A percentile compares a stretch with the other conserved stretches of the same genome.
These are phyloP conservation scores for Cercis canadensis DNA, from an alignment of 306 rosid genomes.

Conservation along the genomic window DNA sequence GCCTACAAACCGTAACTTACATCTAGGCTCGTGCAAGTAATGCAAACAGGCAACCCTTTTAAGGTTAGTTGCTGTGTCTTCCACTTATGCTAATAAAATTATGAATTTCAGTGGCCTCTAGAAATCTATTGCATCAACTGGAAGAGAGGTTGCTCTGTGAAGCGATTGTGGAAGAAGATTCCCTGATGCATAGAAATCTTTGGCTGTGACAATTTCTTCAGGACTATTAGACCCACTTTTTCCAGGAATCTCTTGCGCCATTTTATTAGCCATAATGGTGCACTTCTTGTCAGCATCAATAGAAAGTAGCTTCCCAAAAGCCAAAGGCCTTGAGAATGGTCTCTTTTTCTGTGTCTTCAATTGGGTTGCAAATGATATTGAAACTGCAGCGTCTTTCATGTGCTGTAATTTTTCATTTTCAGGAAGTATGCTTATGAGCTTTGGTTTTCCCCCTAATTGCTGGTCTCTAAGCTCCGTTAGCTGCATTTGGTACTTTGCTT, in stretches of 20 bases:
- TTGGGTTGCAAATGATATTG: conserved; percentile 35
- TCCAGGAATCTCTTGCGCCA: conserved; percentile 38
- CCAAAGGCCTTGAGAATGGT: conserved; percentile 34
- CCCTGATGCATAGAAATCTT: conserved; percentile 62
- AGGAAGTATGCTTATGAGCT: conserved; percentile 41
- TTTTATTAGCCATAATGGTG: conserved; percentile 41
- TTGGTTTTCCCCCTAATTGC: conserved; percentile 58
- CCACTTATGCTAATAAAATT: conserved; percentile 32
- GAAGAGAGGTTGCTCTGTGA: conserved; percentile 93
- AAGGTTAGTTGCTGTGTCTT: conserved; percentile 21
- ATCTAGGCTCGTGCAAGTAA: conserved; percentile 26
- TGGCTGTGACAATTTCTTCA: conserved; percentile 55
- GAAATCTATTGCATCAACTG: conserved; percentile 86
- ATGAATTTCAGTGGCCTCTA: conserved; percentile 37
- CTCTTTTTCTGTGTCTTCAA: conserved; percentile 39
- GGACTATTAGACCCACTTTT: conserved; percentile 47
- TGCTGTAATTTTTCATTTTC: conserved; percentile 45
- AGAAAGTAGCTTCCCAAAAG: conserved; percentile 41
- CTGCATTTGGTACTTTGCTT: conserved; percentile 94
- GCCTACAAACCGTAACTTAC: conserved; percentile 34
- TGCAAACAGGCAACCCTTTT: conserved; percentile 7
- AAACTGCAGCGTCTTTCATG: conserved; percentile 40
- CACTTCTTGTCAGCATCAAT: conserved; percentile 42
- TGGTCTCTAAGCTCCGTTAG: conserved; percentile 83
- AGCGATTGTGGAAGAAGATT: conserved; percentile 70